Evolutionary conservation across 345 rosid species (phyloP), one percentile per base, ranked within the genome.

Genomic region (Corchorus olitorius): DNA sequence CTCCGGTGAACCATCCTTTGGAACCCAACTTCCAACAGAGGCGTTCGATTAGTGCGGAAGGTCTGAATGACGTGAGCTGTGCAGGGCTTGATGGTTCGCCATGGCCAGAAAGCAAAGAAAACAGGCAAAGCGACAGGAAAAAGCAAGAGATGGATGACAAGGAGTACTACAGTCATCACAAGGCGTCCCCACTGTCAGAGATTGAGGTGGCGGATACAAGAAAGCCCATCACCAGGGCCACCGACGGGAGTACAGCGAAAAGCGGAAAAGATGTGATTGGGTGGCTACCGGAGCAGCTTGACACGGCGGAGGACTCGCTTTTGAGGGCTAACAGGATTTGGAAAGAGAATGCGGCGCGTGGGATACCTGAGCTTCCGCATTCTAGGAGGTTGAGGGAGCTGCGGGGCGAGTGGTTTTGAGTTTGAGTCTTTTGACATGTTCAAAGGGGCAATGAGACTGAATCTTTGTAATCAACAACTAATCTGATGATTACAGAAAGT

Each of bases 251-350:
- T 0, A 65, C 5, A 53, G 52, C 0, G 76, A 20, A 3, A 1
- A 79, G 54, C 15, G 80, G 71, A 0, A 75, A 65, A 45, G 89
- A 79, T 20, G 86, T 78, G 67, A 78, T 86, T 4, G 89, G 89
- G 58, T 93, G 97, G 95, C 65, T 70, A 1, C 91, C 95, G 54
- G 98, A 91, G 81, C 97, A 93, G 89, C 80, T 90, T 1, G 97
- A 90, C 48, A 87, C 94, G 55, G 95, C 94, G 14, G 98, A 94
- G 81, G 95, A 94, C 72, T 45, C 92, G 13, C 73, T 92, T 4
- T 66, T 20, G 80, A 88, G 87, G 78, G 98, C 94, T 2, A 49
- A 83, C 0, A 70, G 81, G 88, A 90, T 91, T 19, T 90, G 87
- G 83, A 80, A 53, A 71, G 87, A 82, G 61, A 93, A 87, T 58